A percentile compares a stretch with the other conserved stretches of the same genome.
These are phyloP conservation scores for Uronychia setigera DNA, from an alignment of 73 alveolate genomes.

Conservation along the genomic window DNA sequence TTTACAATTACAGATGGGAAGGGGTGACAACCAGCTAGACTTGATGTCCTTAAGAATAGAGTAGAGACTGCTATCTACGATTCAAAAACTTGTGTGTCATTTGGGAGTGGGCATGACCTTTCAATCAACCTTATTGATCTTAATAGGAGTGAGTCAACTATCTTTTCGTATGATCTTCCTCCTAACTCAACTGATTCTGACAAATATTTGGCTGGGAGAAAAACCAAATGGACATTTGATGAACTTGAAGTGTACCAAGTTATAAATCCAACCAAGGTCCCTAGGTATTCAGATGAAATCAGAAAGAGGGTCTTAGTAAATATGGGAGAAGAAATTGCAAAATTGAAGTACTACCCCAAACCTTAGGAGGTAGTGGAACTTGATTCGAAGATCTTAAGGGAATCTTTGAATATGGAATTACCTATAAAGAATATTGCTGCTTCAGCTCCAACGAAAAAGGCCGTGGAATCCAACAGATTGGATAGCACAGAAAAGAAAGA, in stretches of 20 bases:
- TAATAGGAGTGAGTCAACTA: constrained; percentile 51
- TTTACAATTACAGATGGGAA: constrained; percentile 54
- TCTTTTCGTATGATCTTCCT: constrained; percentile 51
- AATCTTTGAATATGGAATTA: too few relatives aligned
- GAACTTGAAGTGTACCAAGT: constrained; percentile 28
- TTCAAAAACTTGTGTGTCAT: constrained; percentile 46
- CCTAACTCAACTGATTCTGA: constrained; percentile 45
- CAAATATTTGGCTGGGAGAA: constrained; percentile 53
- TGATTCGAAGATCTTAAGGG: too few relatives aligned
- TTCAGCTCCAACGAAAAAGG: too few relatives aligned
- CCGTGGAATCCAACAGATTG: too few relatives aligned
- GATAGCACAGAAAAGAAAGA: background rate
- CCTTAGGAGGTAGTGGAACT: too few relatives aligned
- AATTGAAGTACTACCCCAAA: too few relatives aligned
- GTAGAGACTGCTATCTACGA: constrained; percentile 42
- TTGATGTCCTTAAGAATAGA: constrained; percentile 1
- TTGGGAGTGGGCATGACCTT: constrained; percentile 62
- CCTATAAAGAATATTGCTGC: too few relatives aligned
- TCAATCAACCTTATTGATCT: constrained; percentile 52
- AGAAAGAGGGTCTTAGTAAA: too few relatives aligned
- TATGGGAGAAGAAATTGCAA: too few relatives aligned
- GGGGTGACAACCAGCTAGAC: constrained; percentile 51
- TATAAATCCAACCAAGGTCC: too few relatives aligned
- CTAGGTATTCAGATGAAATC: too few relatives aligned
- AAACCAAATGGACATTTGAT: constrained; percentile 59